These are phyloP conservation scores for Sphaerostilbella broomeana DNA, from an alignment of 2,329 filamentous ascomycete genomes.

Conservation along the genomic window DNA sequence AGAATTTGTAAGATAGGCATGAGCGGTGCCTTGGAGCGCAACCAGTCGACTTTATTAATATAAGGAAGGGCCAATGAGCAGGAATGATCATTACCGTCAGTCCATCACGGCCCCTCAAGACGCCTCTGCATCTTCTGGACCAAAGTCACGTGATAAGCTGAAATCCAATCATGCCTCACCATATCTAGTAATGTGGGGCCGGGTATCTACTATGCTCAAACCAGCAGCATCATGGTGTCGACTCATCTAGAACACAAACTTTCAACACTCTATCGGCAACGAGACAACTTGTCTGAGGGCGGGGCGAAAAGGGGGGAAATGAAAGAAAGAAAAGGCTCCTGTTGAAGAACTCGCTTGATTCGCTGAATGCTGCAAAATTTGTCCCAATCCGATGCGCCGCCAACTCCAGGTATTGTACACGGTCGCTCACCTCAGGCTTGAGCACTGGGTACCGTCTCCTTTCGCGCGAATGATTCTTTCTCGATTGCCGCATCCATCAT, in stretches of 20 bases:
- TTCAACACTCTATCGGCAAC: constrained; percentile 8
- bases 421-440: constrained; percentile 4
- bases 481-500: constrained; percentile 85
- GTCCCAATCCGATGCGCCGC: constrained; percentile 8
- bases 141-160: constrained; percentile 18
- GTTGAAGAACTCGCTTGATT: no score
- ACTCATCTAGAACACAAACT: no score
- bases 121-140: constrained; percentile 15
- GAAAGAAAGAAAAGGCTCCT: background rate
- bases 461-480: constrained; percentile 52
- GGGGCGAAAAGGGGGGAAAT: background rate
- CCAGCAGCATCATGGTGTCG: constrained; percentile 4
- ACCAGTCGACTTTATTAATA: constrained; percentile 16
- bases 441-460: constrained; percentile 25
- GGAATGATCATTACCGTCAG: constrained; percentile 18
- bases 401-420: constrained; percentile 11
- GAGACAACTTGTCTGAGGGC: constrained; percentile 6
- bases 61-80: constrained; percentile 19
- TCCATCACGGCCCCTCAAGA: constrained; percentile 20
- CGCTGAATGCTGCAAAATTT: no score
- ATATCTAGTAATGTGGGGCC: constrained; percentile 18
- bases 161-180: constrained; percentile 12
- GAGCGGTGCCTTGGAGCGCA: constrained; percentile 9
- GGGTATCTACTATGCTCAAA: constrained; percentile 8
- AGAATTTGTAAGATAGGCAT: constrained; percentile 5